Conservation (phyloP, 164 flowering plant species). For the Pachysandra terminalis region DNA sequence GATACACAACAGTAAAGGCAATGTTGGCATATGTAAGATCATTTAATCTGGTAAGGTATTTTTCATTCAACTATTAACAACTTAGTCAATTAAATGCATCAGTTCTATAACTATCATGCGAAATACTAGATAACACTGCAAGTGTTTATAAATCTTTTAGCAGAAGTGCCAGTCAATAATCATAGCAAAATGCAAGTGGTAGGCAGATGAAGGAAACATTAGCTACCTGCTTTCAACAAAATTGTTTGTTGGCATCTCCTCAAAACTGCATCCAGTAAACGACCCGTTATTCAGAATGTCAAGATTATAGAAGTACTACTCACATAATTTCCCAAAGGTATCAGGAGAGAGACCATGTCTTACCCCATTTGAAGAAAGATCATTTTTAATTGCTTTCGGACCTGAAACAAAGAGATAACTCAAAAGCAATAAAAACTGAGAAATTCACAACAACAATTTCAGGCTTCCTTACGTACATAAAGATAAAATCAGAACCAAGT, state of each 20-base stretch:
- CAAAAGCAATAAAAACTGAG: background rate
- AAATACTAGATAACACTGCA: background rate
- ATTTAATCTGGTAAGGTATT: no score
- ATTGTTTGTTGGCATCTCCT: conserved; percentile 97
- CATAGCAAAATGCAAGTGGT: background rate
- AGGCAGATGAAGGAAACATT: background rate
- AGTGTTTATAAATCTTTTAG: background rate
- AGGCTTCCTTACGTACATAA: background rate
- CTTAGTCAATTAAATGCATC: background rate
- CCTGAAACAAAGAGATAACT: conserved; percentile 42
- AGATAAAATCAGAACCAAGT: background rate
- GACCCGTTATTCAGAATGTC: background rate
- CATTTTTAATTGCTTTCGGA: conserved; percentile 57
- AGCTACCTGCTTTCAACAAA: conserved; percentile 89
- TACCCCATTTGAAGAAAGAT: conserved; percentile 92
- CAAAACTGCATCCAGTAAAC: conserved; percentile 55
- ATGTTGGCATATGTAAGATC: background rate
- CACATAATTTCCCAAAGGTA: background rate
- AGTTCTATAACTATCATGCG: background rate
- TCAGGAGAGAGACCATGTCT: conserved; percentile 9
- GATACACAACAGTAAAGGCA: background rate
- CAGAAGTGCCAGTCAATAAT: background rate
- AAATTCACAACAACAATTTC: background rate
- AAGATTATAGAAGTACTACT: background rate
- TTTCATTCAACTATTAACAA: no score